A percentile compares a stretch with the other conserved stretches of the same genome.
These are phyloP conservation scores for Neonectria neomacrospora DNA, from an alignment of 2,329 filamentous ascomycete genomes.

Conservation along the genomic window DNA sequence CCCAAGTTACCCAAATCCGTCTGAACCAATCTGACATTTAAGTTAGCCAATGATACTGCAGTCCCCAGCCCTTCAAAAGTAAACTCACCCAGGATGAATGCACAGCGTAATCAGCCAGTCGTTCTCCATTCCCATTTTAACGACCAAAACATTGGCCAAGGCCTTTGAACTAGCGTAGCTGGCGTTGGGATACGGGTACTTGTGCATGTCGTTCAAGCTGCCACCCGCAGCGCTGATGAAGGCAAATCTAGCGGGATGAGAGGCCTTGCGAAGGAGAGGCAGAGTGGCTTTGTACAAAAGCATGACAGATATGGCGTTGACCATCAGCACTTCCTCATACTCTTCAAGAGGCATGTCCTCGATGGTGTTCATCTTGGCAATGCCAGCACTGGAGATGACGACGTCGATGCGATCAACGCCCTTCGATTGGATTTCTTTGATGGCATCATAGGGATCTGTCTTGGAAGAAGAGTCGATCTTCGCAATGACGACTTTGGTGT, in stretches of 20 bases:
- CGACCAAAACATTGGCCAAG: neutral
- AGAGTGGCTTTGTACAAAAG: neutral
- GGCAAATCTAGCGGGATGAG: neutral
- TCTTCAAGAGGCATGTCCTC: neutral
- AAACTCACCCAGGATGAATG: neutral
- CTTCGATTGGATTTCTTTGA: neutral
- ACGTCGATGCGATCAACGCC: neutral
- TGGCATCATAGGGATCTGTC: neutral
- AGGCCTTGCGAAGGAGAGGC: neutral
- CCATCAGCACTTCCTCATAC: neutral
- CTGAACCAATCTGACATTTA: neutral
- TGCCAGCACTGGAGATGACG: neutral
- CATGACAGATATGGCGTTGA: neutral
- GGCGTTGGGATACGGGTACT: neutral
- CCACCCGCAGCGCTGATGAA: neutral
- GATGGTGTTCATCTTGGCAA: neutral
- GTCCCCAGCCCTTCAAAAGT: too few relatives aligned
- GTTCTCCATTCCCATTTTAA: neutral
- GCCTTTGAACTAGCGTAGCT: neutral
- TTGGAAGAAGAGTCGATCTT: neutral
- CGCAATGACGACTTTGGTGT: neutral
- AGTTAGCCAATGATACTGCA: neutral
- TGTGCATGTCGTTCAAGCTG: neutral
- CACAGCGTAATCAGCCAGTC: neutral
- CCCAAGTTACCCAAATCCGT: neutral